Evolutionary conservation across 257 asterid genomes (phyloP), one percentile per base, ranked within the genome.

Genomic region (Ocimum tenuiflorum): DNA sequence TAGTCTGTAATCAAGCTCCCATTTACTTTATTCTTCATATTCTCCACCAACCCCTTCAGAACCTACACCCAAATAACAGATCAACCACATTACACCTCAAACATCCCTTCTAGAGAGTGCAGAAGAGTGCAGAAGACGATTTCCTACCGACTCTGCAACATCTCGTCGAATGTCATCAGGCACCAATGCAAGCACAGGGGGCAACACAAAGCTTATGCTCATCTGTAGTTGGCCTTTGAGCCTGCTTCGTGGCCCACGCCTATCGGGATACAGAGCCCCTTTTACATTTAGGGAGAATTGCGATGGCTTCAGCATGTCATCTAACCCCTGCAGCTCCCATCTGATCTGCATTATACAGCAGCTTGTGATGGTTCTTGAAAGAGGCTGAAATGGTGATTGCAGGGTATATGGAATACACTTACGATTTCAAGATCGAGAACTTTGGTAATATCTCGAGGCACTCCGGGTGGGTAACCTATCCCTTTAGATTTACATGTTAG

Each of bases 241-340:
- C 79, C 85, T 75, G 65, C 79, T 83, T 47, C 88, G 55, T 23
- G 81, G 43, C 36, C 96, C 97, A 1, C 70, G 78, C 42, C 95
- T 83, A 45, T 86, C 85, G 1, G 96, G 88, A 71, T 90, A 94
- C 17, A 94, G 83, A 49, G 86, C 77, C 41, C 97, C 99, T 50
- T 82, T 86, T 15, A 94, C 95, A 15, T 73, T 79, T 24, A 94
- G 95, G 47, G 85, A 65, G 62, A 94, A 88, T 20, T 90, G 80
- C 60, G 97, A 88, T 63, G 96, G 96, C 76, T 86, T 81, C 23
- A 94, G 78, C 76, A 86, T 68, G 14, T 86, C 95, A 48, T 94
- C 97, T 52, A 94, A 72, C 24, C 99, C 99, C 68, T 77, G 86
- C 38, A 94, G 95, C 84, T 94, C 91, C 96, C 99, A 90, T 78